Base-by-base conservation (phyloP, 1,139 yeast species). In the Maudiozyma humilis region DNA sequence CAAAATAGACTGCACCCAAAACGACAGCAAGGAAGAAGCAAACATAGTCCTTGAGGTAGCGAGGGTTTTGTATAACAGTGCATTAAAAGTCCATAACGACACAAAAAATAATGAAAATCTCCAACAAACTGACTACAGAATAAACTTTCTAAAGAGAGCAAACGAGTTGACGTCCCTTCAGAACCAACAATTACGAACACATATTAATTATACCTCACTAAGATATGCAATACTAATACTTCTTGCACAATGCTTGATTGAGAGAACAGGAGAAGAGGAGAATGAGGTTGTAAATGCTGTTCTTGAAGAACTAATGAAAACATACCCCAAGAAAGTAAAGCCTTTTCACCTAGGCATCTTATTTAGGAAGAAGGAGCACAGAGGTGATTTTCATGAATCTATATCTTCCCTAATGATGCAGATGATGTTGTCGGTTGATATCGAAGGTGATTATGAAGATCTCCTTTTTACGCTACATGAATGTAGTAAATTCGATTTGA, bases 301-400 rank as follows among this genome's bases (percentile, higher is more conserved):
- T 25, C 20, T 55, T 13, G 43, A 44, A 5, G 17, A 39, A 17
- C 36, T 57, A 31, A 52, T 53, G 35, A 44, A 40, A 13, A 51
- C 51, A 34, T 58, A 51, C 38, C 53, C 57, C 14, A 51, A 43
- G 32, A 54, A 55, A 38, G 36, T 47, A 5, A 57, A 52, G 14
- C 47, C 60, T 2, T 56, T 48, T 43, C 37, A 42, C 3, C 40
- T 56, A 14, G 41, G 46, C 8, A 48, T 56, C 13, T 46, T 44
- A 15, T 47, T 43, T 19, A 36, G 31, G 16, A 49, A 48, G 29
- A 44, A 45, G 17, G 41, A 31, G n/a, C 40, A 38, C 6, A 20
- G 3, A 4, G 18, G 40, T 10, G 39, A 44, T 19, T 27, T 40
- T 13, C 41, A 46, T 3, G 46, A 44, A 16, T 19, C 39, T 2